These are phyloP conservation scores for Wickerhamomyces subpelliculosus DNA, from an alignment of 805 yeast species.

Conservation along the genomic window DNA sequence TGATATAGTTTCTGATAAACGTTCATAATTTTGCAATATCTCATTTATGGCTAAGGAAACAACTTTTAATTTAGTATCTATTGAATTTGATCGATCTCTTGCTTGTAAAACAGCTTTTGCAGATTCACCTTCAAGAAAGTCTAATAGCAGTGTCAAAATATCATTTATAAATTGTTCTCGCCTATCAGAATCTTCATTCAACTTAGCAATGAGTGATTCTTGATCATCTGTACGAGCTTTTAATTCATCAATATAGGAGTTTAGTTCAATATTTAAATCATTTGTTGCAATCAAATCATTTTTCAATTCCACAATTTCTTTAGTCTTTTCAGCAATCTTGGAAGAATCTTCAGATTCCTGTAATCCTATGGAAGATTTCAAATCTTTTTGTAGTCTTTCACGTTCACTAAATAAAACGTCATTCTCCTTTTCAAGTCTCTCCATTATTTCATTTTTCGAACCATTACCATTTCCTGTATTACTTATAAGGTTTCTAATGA, in stretches of 20 bases:
- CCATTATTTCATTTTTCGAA: slow-evolving; percentile 16
- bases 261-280: slow-evolving; percentile 16
- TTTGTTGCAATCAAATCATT: slow-evolving; percentile 20
- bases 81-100: slow-evolving; percentile 11
- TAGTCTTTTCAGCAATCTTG: slow-evolving; percentile 12
- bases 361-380: slow-evolving; percentile 4
- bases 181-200: neutral
- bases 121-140: slow-evolving; percentile 11
- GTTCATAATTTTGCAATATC: slow-evolving; percentile 4
- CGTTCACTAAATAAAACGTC: slow-evolving; percentile 10
- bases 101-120: slow-evolving; percentile 14
- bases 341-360: slow-evolving; percentile 1
- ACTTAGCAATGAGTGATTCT: neutral
- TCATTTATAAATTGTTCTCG: slow-evolving; percentile 7
- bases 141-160: slow-evolving; percentile 7
- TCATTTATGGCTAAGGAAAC: slow-evolving; percentile 14
- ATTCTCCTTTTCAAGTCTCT: slow-evolving; percentile 16
- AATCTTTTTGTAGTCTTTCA: slow-evolving; percentile 11
- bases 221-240: slow-evolving; percentile 9
- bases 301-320: slow-evolving; percentile 21
- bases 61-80: slow-evolving; percentile 17
- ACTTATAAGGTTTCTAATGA: slow-evolving; percentile 15
- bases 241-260: slow-evolving; percentile 15
- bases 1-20: too few species aligned
- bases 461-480: slow-evolving; percentile 15